Conservation (phyloP, 768 basidiomycete species). For the Pleurotus ostreatus region DNA sequence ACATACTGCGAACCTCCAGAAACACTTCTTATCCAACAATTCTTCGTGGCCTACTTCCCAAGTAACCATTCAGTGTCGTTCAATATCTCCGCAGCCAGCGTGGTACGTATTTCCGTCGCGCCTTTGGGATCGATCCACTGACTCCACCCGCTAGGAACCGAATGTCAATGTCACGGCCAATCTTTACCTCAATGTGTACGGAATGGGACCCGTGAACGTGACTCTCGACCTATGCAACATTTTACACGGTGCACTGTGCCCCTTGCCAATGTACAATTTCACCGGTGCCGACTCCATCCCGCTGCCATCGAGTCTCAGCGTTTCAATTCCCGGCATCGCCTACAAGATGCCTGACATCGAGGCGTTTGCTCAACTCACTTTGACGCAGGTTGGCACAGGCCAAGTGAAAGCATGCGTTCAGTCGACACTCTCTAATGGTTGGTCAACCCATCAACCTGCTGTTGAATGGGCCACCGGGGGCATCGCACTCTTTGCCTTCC, state of each 20-base stretch:
- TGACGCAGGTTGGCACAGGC: conserved; percentile 66
- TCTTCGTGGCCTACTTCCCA: conserved; percentile 69
- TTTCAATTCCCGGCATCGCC: conserved; percentile 74
- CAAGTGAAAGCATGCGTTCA: conserved; percentile 85
- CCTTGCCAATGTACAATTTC: conserved; percentile 79
- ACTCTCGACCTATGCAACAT: conserved; percentile 85
- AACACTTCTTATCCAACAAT: conserved; percentile 73
- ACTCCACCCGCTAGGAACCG: conserved; percentile 41
- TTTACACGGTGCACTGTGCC: conserved; percentile 79
- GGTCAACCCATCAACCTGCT: conserved; percentile 68
- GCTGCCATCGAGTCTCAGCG: conserved; percentile 55
- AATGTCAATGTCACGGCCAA: conserved; percentile 82
- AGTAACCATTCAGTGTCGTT: conserved; percentile 74
- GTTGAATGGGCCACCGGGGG: conserved; percentile 79
- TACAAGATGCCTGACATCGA: conserved; percentile 90
- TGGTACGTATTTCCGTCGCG: conserved; percentile 46
- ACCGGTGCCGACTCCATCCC: conserved; percentile 72
- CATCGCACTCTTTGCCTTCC: conserved; percentile 55
- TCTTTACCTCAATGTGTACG: conserved; percentile 84
- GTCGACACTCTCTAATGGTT: conserved; percentile 88
- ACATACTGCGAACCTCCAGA: conserved; percentile 83
- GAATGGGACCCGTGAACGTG: conserved; percentile 74
- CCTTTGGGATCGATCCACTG: too few species aligned
- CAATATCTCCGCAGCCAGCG: conserved; percentile 82
- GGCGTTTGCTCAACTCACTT: conserved; percentile 77